These are phyloP conservation scores for Scutellaria galericulata DNA, from an alignment of 257 asterid species.

Conservation along the genomic window DNA sequence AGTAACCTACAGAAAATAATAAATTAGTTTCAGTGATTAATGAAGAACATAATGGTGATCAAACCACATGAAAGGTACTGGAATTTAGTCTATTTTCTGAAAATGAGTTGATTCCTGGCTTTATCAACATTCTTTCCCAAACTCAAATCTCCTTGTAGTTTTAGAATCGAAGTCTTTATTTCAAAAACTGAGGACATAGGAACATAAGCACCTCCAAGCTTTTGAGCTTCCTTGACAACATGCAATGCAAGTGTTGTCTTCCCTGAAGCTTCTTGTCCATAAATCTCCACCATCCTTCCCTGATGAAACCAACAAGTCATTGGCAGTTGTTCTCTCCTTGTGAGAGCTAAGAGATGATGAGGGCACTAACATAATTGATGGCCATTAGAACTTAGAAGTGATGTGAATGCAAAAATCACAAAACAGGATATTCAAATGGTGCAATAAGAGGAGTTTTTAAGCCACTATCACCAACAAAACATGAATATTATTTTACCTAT, in stretches of 20 bases:
- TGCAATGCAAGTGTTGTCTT: constrained; percentile 97
- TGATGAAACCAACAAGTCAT: constrained; percentile 44
- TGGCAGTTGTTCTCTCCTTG: constrained; percentile 9
- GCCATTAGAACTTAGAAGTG: neutral
- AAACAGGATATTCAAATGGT: constrained; percentile 1
- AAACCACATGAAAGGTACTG: neutral
- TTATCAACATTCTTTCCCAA: neutral
- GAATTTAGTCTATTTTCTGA: constrained; percentile 10
- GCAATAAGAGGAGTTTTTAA: constrained; percentile 1
- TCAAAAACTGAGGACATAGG: constrained; percentile 22
- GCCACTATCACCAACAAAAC: constrained; percentile 3
- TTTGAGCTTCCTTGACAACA: constrained; percentile 92
- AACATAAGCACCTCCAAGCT: constrained; percentile 76
- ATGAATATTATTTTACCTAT: neutral
- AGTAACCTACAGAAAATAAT: constrained; percentile 64
- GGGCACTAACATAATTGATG: neutral
- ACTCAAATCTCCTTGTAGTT: neutral
- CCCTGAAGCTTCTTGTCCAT: constrained; percentile 97
- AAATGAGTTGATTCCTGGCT: neutral
- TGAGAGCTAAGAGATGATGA: constrained; percentile 7
- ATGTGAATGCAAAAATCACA: neutral
- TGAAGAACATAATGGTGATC: constrained; percentile 2
- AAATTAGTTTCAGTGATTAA: constrained; percentile 29
- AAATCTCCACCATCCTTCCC: constrained; percentile 96
- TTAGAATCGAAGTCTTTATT: neutral